Conservation (phyloP, 2,329 filamentous ascomycete species). For the Fusarium temperatum region DNA sequence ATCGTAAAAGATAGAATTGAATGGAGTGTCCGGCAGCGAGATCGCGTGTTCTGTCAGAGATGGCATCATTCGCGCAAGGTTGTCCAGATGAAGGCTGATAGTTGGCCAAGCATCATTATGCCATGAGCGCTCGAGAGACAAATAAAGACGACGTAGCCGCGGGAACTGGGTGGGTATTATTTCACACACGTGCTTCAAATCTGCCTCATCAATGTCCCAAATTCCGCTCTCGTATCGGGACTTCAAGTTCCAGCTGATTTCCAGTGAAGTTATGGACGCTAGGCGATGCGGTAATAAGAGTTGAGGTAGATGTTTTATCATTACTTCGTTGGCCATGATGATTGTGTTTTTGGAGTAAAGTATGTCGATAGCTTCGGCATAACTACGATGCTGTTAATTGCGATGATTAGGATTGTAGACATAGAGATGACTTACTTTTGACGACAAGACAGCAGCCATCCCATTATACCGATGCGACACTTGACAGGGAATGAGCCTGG, state of each 20-base stretch:
- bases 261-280: background rate
- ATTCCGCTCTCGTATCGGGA: background rate
- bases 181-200: fast-evolving
- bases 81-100: background rate
- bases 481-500: background rate
- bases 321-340: background rate
- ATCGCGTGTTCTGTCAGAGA: background rate
- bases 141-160: background rate
- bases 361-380: background rate
- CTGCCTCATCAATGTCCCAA: background rate
- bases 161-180: background rate
- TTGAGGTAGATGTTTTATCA: background rate
- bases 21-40: fast-evolving
- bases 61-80: background rate
- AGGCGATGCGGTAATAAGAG: background rate
- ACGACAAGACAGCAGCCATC: background rate
- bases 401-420: fast-evolving
- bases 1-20: background rate
- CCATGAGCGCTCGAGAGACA: fast-evolving
- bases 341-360: background rate
- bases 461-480: background rate
- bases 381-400: background rate
- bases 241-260: background rate
- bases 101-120: background rate
- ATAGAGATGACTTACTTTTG: background rate